Evolutionary conservation across 2,329 filamentous ascomycete genomes (phyloP).

Genomic region (Aspergillus pseudonomiae): DNA sequence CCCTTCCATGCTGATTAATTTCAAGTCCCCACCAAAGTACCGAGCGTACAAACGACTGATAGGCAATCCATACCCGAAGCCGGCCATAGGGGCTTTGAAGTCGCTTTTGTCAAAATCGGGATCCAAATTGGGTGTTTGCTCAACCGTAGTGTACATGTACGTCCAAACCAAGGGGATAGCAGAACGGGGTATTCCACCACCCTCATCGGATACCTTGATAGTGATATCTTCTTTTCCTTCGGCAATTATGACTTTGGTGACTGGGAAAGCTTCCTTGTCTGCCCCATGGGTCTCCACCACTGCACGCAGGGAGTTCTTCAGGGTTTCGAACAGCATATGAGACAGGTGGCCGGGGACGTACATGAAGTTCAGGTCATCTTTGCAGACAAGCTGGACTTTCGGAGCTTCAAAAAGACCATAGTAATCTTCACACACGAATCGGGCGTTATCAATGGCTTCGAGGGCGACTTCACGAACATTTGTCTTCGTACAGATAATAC

Average conservation of each 20-base stretch:
- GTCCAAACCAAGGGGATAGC: constrained; percentile 98
- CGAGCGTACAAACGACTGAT: constrained; percentile 92
- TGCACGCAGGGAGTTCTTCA: constrained; percentile 96
- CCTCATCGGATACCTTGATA: constrained; percentile 97
- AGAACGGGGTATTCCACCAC: constrained; percentile 89
- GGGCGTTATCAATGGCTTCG: constrained; percentile 96
- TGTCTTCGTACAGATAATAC: constrained; percentile 98
- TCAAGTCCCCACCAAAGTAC: constrained; percentile 96
- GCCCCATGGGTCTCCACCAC: constrained; percentile 94
- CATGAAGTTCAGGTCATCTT: constrained; percentile 95
- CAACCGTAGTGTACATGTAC: constrained; percentile 99
- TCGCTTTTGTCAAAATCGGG: constrained; percentile 99
- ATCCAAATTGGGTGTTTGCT: constrained; percentile 90
- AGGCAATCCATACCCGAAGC: constrained; percentile 95
- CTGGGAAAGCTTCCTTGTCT: constrained; percentile 93
- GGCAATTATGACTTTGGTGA: constrained; percentile 96
- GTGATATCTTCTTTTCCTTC: constrained; percentile 99
- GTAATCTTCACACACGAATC: constrained; percentile 99
- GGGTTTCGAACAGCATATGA: constrained; percentile 98
- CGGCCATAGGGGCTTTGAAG: constrained; percentile 99
- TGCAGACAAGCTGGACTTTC: constrained; percentile 94
- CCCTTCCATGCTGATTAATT: constrained; percentile 99
- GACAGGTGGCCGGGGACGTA: constrained; percentile 98
- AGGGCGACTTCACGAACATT: constrained; percentile 93
- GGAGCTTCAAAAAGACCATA: constrained; percentile 97